Evolutionary conservation across 345 rosid species (phyloP).

Genomic region (Boechera stricta): DNA sequence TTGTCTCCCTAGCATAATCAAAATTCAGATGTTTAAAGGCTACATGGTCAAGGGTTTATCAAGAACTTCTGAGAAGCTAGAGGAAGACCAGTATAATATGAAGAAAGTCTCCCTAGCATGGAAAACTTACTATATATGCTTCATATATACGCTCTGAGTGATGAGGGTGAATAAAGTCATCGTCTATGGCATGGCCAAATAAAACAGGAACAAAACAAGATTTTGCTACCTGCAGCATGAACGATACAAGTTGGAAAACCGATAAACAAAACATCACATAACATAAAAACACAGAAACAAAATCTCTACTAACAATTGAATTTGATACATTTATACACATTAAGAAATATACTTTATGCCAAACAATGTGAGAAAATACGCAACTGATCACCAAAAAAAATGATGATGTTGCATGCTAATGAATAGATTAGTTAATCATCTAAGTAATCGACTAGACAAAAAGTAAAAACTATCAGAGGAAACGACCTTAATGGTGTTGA

Average conservation of each 20-base stretch:
- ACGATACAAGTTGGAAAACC: neutral
- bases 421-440: constrained; percentile 2
- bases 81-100: constrained; percentile 24
- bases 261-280: constrained; percentile 18
- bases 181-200: constrained; percentile 92
- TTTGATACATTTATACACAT: neutral
- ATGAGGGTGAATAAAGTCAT: constrained; percentile 91
- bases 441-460: neutral
- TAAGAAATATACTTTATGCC: neutral
- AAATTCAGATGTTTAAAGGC: constrained; percentile 23
- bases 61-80: constrained; percentile 17
- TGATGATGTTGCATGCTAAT: neutral
- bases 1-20: constrained; percentile 83
- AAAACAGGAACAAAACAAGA: constrained; percentile 91
- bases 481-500: constrained; percentile 80
- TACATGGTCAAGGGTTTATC: neutral
- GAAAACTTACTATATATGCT: constrained; percentile 68
- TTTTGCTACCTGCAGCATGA: constrained; percentile 67
- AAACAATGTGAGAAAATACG: neutral
- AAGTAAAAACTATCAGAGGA: constrained; percentile 24
- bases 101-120: constrained; percentile 15
- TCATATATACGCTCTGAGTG: constrained; percentile 87
- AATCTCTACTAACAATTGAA: neutral
- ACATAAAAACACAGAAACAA: neutral
- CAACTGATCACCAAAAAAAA: neutral